phyloP scores from a whole-genome alignment of 1,284 basidiomycete species.

The Xanthoconium separans region DNA sequence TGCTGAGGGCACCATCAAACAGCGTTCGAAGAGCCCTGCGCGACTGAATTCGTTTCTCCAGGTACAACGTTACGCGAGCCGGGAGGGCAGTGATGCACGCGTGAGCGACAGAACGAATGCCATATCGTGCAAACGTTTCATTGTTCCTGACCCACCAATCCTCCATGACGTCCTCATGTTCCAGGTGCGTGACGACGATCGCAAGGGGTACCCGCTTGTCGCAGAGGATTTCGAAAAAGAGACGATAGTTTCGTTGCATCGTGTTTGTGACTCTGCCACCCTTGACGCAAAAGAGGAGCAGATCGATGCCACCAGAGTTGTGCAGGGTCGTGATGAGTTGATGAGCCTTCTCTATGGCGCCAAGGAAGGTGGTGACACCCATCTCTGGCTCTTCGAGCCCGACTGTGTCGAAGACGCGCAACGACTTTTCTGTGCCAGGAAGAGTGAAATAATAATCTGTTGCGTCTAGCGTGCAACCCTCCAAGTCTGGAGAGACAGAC shows the following conservation, averaged over 20 bases:
- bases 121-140: not conserved
- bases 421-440: not conserved
- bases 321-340: not conserved
- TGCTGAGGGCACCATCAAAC: not conserved
- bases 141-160: not conserved
- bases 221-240: slow-evolving; percentile 1
- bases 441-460: not conserved
- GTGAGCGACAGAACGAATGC: not conserved
- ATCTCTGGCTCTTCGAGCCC: slow-evolving; percentile 1
- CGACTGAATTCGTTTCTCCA: slow-evolving; percentile 1
- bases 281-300: slow-evolving; percentile 1
- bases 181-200: slow-evolving; percentile 1
- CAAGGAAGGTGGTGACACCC: not conserved
- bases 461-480: not conserved
- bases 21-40: not conserved
- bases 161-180: slow-evolving; percentile 1
- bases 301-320: not conserved
- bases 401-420: not conserved
- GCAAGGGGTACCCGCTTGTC: not conserved
- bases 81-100: not conserved
- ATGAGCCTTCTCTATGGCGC: slow-evolving; percentile 1
- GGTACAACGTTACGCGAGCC: not conserved
- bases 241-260: not conserved
- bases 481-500: not conserved
- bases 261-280: not conserved